Evolutionary conservation across 2,329 filamentous ascomycete genomes (phyloP), one percentile per base, ranked within the genome.

Genomic region (Talaromyces sp.): DNA sequence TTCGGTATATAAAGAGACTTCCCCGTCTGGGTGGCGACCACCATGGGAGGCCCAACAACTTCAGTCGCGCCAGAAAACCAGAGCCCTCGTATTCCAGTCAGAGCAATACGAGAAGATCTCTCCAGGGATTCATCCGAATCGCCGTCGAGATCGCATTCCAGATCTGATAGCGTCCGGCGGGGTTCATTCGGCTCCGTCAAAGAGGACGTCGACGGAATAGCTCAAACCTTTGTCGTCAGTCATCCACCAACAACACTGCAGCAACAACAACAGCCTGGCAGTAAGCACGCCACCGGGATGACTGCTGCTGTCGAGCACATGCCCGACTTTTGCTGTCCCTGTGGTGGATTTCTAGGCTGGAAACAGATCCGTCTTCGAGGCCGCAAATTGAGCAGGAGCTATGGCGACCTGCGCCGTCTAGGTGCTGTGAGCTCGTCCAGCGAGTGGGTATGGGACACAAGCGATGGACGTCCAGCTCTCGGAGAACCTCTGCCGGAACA

Each of bases 291-390:
- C 51, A 31, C 33, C 52, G 66, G 65, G 31, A 61, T 63, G 42
- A 64, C 66, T 56, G 63, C 63, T 51, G 57, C 66, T 36, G 61
- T 63, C 34, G 61, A 63, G 30, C 69, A 75, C 27, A 73, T 77
- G 70, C 75, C 76, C 23, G 76, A 77, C 53, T 79, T 79, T 61
- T 80, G 77, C 69, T 80, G 78, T 67, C 77, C 76, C 9, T 80
- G 78, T 62, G 77, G 78, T 56, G 75, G 76, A 31, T 78, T 78
- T 61, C 66, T 76, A 51, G 76, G 76, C 44, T 79, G 77, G 77
- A 80, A 79, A 66, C 76, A 77, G 66, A 78, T 79, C 62, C 73
- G 74, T 31, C 67, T 78, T 33, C 73, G 76, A n/a, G 78, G 77
- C 28, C 76, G 75, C 64, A 73, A 74, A 59, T 67, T 76, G 60